Evolutionary conservation across 805 yeast species (phyloP), one percentile per base, ranked within the genome.

Genomic region (Blastobotrys robertii): DNA sequence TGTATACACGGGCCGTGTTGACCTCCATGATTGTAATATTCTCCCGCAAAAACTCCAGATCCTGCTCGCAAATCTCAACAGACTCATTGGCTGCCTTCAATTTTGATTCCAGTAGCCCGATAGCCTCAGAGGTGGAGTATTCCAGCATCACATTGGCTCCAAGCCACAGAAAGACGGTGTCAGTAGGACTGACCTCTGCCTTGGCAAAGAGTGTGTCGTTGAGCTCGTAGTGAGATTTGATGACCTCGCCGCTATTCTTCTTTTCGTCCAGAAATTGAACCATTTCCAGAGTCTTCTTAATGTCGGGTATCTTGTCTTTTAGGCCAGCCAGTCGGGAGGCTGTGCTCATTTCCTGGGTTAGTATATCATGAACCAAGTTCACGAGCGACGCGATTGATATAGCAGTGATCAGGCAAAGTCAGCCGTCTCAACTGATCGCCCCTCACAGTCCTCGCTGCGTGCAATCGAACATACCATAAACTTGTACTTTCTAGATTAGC

Each of bases 91-190:
- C 87, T 30, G 75, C 74, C 10, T 61, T 60, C 47, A 88, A 70
- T 59, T 90, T 77, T 32, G 70, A 70, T 9, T 67, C 56, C 44
- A 92, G 66, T 52, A 92, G 69, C 30, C 70, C 79, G 38, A 79
- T 73, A 2, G 98, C 98, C 60, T 92, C 98, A 32, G 74, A 83
- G 19, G 86, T 67, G 10, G 95, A 88, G 57, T 90, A 92, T 59
- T 92, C 97, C 57, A 92, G 70, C 97, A 92, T 90, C 7, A 90
- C 88, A 53, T 87, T 95, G 0, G 98, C 98, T 8, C 98, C 98
- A n/a, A 92, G 71, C 98, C 98, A 92, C 38, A 92, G 68, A 50
- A 78, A 78, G 1, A 92, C 97, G 25, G 73, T 74, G 30, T 78
- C 70, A 4, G 76, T 68, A 19, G 77, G 72, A 33, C 76, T 76